Base-by-base conservation (phyloP, 2,329 filamentous ascomycete species). In the Phialophora expanda region DNA sequence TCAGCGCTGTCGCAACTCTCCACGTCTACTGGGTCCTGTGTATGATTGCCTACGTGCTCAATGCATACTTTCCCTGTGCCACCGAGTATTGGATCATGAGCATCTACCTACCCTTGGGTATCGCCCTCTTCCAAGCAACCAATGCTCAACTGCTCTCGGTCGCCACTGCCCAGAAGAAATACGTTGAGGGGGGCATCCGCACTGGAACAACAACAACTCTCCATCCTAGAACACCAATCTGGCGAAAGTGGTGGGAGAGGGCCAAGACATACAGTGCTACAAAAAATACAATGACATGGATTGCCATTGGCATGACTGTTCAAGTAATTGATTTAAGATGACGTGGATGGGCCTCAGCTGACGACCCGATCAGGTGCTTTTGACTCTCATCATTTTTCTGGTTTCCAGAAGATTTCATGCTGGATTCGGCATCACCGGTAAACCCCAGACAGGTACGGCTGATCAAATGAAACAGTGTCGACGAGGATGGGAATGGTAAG, bases 1-100 rank as follows among this genome's bases (percentile, higher is more conserved):
- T 80, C 55, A 70, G 75, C 41, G 76, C 77, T 17, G 74, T 80
- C 20, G 71, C 74, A 1, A 65, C 77, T 22, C 75, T 80, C 53
- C 78, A 80, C 69, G 66, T 79, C 17, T 80, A 79, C 68, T 76
- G 74, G 71, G 68, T 75, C 34, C 67, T 75, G 9, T 74, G 74
- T 32, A 75, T 80, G 64, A 71, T 78, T 34, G 76, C 73, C 17
- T 75, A 74, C 56, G 74, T 77, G 61, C 67, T 80, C 7, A 77
- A 77, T 34, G 66, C 76, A 5, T 64, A 72, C 26, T 73, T 78
- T 64, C 84, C 86, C 0, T 85, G 85, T 60, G 78, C 81, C 22
- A 79, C 80, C 17, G 85, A 89, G 75, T 90, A 82, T 74, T 90
- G 87, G 86, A 82, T 88, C 75, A 90, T 90, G 88, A 84, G 85